Base-by-base conservation (phyloP, 2,329 filamentous ascomycete genomes). In the Fusarium continuum region DNA sequence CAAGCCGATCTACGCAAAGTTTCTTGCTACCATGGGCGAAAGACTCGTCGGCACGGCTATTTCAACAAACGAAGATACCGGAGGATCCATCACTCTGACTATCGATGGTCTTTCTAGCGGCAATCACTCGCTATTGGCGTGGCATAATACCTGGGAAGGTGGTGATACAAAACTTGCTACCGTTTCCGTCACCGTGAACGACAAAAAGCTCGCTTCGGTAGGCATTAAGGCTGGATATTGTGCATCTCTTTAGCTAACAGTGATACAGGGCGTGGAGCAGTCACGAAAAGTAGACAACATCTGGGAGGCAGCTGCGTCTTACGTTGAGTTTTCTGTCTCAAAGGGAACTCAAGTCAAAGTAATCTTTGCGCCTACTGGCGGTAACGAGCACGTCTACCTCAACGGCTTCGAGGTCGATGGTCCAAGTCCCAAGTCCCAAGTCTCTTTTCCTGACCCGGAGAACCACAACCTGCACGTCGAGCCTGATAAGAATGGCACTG, bases 381-480 rank as follows among this genome's bases (percentile, higher is more conserved):
- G 47, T 13, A 29, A 51, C 28, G 22, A 13, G 1, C 47, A 34
- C 20, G 47, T 32, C 22, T 51, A 43, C 16, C 22, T 51, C 17
- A 51, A 51, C 14, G 47, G 47, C 8, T 51, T 51, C 35, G 47
- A 51, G 16, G 14, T 51, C 7, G 47, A 51, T 31, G n/a, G 26
- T 7, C 35, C 47, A 8, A 34, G 28, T 4, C 29, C 32, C 19
- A 17, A 20, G 9, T 11, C 8, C 6, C 47, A 43, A 17, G 10
- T 32, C 8, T n/a, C 35, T 6, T 51, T 51, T 16, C 47, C 47
- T 8, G 16, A 28, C 16, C 47, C 47, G 8, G 35, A 32, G 38
- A 40, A 51, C 22, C 47, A 40, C 20, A n/a, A 51, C 16, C 19
- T 43, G n/a, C 47, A 51, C 20, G 36, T 51, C 13, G 36, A 51